phyloP scores from a whole-genome alignment of 345 rosid genomes.

The Brassica cretica region DNA sequence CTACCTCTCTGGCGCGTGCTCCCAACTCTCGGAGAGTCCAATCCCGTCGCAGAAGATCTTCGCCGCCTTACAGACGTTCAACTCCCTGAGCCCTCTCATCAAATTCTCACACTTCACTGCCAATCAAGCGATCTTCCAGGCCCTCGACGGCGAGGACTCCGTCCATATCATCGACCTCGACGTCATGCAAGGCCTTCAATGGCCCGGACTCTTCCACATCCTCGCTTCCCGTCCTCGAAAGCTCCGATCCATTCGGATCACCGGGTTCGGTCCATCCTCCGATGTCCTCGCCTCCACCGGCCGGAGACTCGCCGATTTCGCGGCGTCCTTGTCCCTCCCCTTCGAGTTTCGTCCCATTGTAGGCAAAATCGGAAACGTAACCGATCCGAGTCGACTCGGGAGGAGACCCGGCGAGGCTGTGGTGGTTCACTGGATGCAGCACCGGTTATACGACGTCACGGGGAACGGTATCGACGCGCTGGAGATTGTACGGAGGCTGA shows the following conservation, averaged over 20 bases:
- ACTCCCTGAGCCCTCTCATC: conserved; percentile 71
- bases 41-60: conserved; percentile 70
- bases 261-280: conserved; percentile 83
- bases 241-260: conserved; percentile 72
- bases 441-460: conserved; percentile 78
- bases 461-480: conserved; percentile 70
- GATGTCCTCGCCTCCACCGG: conserved; percentile 87
- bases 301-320: conserved; percentile 80
- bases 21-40: conserved; percentile 51
- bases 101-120: conserved; percentile 98
- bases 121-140: conserved; percentile 89
- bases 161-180: conserved; percentile 92
- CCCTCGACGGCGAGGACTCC: conserved; percentile 74
- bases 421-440: conserved; percentile 98
- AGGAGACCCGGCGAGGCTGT: conserved; percentile 62
- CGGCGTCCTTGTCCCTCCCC: conserved; percentile 67
- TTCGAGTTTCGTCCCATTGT: conserved; percentile 79
- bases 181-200: conserved; percentile 97
- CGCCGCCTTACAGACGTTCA: conserved; percentile 80
- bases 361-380: conserved; percentile 72
- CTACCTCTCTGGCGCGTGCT: conserved; percentile 56
- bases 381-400: conserved; percentile 60
- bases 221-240: conserved; percentile 80
- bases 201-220: conserved; percentile 98
- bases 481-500: conserved; percentile 52